These are phyloP conservation scores for Trichophyton simii DNA, from an alignment of 2,329 filamentous ascomycete species.

Conservation along the genomic window DNA sequence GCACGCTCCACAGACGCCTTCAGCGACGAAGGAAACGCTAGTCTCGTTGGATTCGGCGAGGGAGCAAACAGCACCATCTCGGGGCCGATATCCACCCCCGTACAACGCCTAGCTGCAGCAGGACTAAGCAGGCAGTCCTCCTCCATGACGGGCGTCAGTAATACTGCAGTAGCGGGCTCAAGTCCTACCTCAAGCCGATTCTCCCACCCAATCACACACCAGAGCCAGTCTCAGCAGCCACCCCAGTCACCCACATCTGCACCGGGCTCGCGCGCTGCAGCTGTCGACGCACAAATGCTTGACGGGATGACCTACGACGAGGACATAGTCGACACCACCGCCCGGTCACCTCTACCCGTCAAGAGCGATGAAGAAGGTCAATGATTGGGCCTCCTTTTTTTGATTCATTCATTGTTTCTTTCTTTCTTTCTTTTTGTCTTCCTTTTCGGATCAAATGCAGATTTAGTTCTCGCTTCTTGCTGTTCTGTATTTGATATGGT, in stretches of 20 bases:
- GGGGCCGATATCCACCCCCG: conserved; percentile 57
- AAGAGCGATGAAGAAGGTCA: not conserved
- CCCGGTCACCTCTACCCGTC: conserved; percentile 43
- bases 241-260: conserved; percentile 22
- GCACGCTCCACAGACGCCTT: conserved; percentile 59
- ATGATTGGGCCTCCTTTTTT: not conserved
- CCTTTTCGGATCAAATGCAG: not conserved
- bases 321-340: conserved; percentile 54
- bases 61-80: conserved; percentile 76
- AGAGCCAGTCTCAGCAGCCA: conserved; percentile 34
- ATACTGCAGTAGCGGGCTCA: conserved; percentile 24
- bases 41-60: conserved; percentile 83
- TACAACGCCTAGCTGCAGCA: conserved; percentile 23
- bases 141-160: conserved; percentile 15
- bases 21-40: conserved; percentile 73
- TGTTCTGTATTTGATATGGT: not conserved
- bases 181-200: conserved; percentile 26
- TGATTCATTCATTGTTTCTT: too few relatives aligned
- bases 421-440: not conserved
- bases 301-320: conserved; percentile 53
- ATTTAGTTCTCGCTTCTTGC: not conserved
- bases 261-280: conserved; percentile 29
- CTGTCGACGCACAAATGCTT: conserved; percentile 48
- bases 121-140: conserved; percentile 22
- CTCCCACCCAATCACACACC: conserved; percentile 17